Percentiles rank a stretch among this genome's conserved stretches.
These are phyloP conservation scores for Falciphora oryzae DNA, from an alignment of 2,329 filamentous ascomycete species.

Conservation along the genomic window DNA sequence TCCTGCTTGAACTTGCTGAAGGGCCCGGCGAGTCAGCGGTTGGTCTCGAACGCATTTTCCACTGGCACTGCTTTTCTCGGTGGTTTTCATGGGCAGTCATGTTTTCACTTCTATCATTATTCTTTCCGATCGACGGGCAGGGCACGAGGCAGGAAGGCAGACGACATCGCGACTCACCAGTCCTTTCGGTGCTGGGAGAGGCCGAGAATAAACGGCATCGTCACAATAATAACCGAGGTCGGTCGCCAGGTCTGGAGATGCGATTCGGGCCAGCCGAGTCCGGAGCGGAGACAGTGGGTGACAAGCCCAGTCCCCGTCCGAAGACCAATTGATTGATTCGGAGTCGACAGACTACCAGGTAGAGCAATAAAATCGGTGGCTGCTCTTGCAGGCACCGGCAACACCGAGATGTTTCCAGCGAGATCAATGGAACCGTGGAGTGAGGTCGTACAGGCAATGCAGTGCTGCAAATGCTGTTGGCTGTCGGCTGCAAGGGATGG, in stretches of 20 bases:
- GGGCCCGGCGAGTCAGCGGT: neutral
- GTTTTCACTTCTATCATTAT: neutral
- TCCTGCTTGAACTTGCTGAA: slow-evolving; percentile 71
- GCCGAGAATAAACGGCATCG: slow-evolving; percentile 1
- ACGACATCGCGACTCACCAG: slow-evolving; percentile 12
- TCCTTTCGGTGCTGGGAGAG: slow-evolving; percentile 13
- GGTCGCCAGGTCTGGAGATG: neutral
- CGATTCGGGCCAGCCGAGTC: neutral
- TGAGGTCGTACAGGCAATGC: neutral
- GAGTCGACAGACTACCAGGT: neutral
- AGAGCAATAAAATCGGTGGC: neutral
- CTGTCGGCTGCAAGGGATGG: neutral
- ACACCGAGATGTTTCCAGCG: too few relatives aligned
- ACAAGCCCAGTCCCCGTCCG: neutral
- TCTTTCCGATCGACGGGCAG: neutral
- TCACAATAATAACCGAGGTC: neutral
- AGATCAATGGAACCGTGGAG: neutral
- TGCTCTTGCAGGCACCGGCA: neutral
- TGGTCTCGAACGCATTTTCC: neutral
- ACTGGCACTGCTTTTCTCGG: slow-evolving; percentile 3
- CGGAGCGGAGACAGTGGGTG: neutral
- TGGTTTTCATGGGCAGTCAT: neutral
- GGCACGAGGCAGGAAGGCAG: neutral
- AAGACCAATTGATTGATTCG: neutral
- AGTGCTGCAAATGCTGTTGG: too few relatives aligned